These are phyloP conservation scores for Nannizziopsis barbatae DNA, from an alignment of 2,329 filamentous ascomycete genomes.

Conservation along the genomic window DNA sequence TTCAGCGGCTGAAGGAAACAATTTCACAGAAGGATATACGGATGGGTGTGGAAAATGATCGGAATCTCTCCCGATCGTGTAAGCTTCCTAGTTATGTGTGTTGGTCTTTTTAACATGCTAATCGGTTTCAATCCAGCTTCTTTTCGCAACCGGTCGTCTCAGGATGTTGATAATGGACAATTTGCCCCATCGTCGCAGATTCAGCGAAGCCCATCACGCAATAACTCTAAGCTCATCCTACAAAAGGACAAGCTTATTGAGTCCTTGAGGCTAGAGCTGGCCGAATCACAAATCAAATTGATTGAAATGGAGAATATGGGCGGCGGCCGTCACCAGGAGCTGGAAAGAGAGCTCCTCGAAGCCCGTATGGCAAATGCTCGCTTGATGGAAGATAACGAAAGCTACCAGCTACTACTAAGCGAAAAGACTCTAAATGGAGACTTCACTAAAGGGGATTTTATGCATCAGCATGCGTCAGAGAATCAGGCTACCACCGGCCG, in stretches of 20 bases:
- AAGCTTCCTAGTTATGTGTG: conserved; percentile 22
- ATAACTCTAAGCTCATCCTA: conserved; percentile 76
- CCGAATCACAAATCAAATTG: conserved; percentile 89
- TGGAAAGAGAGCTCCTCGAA: conserved; percentile 85
- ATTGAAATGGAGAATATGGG: conserved; percentile 90
- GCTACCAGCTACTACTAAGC: conserved; percentile 86
- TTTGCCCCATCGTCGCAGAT: conserved; percentile 80
- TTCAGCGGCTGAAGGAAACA: conserved; percentile 83
- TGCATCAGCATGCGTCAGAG: conserved; percentile 44
- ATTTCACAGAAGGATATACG: conserved; percentile 61
- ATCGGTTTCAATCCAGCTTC: conserved; percentile 24
- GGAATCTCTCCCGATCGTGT: conserved; percentile 43
- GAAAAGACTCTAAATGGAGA: conserved; percentile 95
- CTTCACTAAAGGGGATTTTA: conserved; percentile 71
- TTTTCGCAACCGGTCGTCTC: conserved; percentile 45
- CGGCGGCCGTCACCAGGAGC: conserved; percentile 72
- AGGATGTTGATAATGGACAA: conserved; percentile 59
- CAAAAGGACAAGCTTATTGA: conserved; percentile 98
- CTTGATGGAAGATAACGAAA: conserved; percentile 97
- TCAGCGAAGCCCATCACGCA: conserved; percentile 77
- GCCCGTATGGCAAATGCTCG: conserved; percentile 91
- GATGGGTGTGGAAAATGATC: conserved; percentile 41
- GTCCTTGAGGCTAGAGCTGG: conserved; percentile 77
- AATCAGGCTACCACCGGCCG: conserved; percentile 25
- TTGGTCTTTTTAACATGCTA: not conserved